phyloP scores from a whole-genome alignment of 2,329 filamentous ascomycete species.

The Amylocarpus encephaloides region DNA sequence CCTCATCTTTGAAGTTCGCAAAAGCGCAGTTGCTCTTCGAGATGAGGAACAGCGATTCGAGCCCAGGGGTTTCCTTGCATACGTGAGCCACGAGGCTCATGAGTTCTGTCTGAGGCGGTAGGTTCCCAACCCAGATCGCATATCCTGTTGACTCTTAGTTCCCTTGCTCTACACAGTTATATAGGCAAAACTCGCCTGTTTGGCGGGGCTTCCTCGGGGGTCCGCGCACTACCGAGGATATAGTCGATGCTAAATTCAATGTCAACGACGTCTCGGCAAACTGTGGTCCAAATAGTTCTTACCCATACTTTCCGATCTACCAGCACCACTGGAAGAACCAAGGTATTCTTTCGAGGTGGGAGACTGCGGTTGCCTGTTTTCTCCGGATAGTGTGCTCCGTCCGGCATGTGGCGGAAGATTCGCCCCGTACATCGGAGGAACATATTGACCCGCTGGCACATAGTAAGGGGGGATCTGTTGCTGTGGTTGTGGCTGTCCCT shows the following conservation, averaged over 20 bases:
- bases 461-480: slow-evolving; percentile 21
- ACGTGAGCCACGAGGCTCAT: slow-evolving; percentile 87
- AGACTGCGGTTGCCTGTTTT: slow-evolving; percentile 16
- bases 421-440: slow-evolving; percentile 16
- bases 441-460: slow-evolving; percentile 23
- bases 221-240: slow-evolving; percentile 43
- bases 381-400: slow-evolving; percentile 17
- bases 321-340: slow-evolving; percentile 4
- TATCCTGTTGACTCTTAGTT: slow-evolving; percentile 56
- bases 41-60: slow-evolving; percentile 89
- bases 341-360: slow-evolving; percentile 11
- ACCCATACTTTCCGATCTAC: slow-evolving; percentile 26
- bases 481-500: slow-evolving; percentile 19
- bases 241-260: slow-evolving; percentile 27
- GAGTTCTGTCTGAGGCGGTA: slow-evolving; percentile 76
- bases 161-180: slow-evolving; percentile 1
- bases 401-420: slow-evolving; percentile 21
- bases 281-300: slow-evolving; percentile 10
- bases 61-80: slow-evolving; percentile 64
- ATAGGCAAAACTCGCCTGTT: slow-evolving; percentile 44
- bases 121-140: slow-evolving; percentile 92
- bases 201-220: slow-evolving; percentile 53
- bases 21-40: slow-evolving; percentile 97
- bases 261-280: background rate
- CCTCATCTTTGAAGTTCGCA: slow-evolving; percentile 85